Percentiles rank a stretch among this genome's conserved stretches.
phyloP scores from a whole-genome alignment of 345 rosid genomes.

The Hypericum perforatum region DNA sequence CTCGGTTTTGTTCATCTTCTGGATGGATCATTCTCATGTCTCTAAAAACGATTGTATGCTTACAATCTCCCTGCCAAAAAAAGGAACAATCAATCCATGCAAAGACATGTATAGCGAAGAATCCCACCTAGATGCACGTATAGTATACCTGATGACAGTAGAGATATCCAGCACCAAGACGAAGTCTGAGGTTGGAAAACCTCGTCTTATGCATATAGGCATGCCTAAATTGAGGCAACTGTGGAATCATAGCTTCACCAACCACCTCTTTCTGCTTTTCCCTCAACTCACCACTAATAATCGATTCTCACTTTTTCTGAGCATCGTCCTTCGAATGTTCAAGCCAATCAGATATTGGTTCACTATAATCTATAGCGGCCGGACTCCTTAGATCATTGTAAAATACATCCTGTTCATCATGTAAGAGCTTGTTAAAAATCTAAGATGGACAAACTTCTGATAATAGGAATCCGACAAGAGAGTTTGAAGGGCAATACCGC shows the following conservation, averaged over 20 bases:
- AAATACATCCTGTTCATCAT: slow-evolving; percentile 45
- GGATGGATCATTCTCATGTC: no score
- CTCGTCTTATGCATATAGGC: slow-evolving; percentile 48
- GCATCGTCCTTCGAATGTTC: no score
- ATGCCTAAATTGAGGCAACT: slow-evolving; percentile 46
- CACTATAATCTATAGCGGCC: no score
- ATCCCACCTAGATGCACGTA: neutral
- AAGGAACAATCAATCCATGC: neutral
- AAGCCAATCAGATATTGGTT: no score
- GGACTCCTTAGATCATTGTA: no score
- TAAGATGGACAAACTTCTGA: slow-evolving; percentile 1
- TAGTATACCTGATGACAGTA: slow-evolving; percentile 44
- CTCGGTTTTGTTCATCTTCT: no score
- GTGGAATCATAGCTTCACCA: slow-evolving; percentile 29
- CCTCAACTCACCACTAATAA: no score
- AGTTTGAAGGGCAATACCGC: slow-evolving; percentile 36
- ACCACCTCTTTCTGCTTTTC: slow-evolving; percentile 44
- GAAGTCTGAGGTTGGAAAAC: slow-evolving; percentile 58
- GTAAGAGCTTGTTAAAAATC: slow-evolving; percentile 9
- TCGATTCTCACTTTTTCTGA: no score
- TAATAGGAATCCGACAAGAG: slow-evolving; percentile 1
- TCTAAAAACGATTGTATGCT: slow-evolving; percentile 64
- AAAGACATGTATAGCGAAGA: neutral
- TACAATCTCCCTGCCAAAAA: slow-evolving; percentile 65
- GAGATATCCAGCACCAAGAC: no score